A percentile compares a stretch with the other conserved stretches of the same genome.
Evolutionary conservation across 2,329 filamentous ascomycete species (phyloP).

Genomic region (Davidsoniella eucalypti): DNA sequence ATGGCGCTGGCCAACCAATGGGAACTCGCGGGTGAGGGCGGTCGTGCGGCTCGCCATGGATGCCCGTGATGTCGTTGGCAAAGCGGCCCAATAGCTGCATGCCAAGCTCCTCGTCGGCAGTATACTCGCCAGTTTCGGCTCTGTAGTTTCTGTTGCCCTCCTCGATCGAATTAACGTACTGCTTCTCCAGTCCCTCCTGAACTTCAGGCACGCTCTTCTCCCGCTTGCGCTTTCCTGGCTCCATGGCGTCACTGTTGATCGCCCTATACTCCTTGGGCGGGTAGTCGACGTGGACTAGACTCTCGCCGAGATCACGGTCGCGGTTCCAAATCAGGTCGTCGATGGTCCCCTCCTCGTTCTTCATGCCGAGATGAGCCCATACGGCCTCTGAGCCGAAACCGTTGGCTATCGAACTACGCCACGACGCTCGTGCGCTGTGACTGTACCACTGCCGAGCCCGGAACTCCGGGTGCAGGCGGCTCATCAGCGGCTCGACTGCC

Average conservation of each 20-base stretch:
- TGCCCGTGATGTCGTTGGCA: conserved; percentile 1
- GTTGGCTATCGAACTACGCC: background rate
- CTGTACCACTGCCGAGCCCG: conserved; percentile 15
- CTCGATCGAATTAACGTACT: no score
- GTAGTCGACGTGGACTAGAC: conserved; percentile 3
- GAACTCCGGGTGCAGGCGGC: conserved; percentile 21
- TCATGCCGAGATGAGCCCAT: background rate
- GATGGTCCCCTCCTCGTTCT: background rate
- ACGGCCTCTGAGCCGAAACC: background rate
- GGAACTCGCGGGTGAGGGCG: background rate
- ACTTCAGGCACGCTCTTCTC: no score
- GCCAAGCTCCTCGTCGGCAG: no score
- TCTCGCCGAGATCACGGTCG: conserved; percentile 17
- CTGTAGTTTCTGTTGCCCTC: no score
- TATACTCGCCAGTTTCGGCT: no score
- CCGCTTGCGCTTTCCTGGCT: no score
- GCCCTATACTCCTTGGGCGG: no score
- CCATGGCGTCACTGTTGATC: no score
- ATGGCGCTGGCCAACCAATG: background rate
- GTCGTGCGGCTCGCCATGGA: conserved; percentile 4
- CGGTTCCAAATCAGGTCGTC: conserved; percentile 14
- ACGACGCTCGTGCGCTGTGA: background rate
- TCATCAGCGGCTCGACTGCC: conserved; percentile 22
- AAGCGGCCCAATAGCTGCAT: background rate
- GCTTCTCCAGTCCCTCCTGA: no score